Percentiles rank a stretch among this genome's conserved stretches.
Conservation (phyloP, 768 basidiomycete genomes). For the Sporobolomyces pararoseus region DNA sequence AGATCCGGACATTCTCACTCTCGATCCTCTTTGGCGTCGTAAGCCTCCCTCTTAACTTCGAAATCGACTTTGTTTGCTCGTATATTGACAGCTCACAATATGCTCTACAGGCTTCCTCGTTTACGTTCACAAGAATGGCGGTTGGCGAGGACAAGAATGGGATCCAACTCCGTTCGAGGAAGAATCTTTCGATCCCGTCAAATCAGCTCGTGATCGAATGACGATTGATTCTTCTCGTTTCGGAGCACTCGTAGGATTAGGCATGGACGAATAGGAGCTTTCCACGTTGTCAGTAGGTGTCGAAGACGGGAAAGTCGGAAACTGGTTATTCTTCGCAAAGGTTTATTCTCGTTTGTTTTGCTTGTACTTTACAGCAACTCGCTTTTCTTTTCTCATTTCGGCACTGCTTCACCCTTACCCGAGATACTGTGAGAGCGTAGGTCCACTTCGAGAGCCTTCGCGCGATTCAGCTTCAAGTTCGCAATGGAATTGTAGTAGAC, state of each 20-base stretch:
- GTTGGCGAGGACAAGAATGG: conserved; percentile 13
- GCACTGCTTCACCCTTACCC: too few species aligned
- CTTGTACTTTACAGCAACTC: neutral
- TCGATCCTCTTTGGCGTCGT: conserved; percentile 48
- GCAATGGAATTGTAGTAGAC: too few species aligned
- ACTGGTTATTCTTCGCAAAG: too few species aligned
- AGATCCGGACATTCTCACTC: conserved; percentile 44
- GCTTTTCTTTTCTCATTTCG: neutral
- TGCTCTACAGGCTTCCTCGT: conserved; percentile 13
- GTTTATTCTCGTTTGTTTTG: neutral
- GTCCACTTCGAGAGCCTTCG: too few species aligned
- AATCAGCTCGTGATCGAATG: neutral
- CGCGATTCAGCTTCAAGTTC: too few species aligned
- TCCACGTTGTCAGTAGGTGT: too few species aligned
- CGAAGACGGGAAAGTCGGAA: too few species aligned
- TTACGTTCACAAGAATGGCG: conserved; percentile 9
- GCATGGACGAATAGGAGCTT: neutral
- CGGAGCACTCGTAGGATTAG: neutral
- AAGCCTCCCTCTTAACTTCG: neutral
- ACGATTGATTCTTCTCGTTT: neutral
- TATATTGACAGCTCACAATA: too few species aligned
- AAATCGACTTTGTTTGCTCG: too few species aligned
- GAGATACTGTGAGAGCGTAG: too few species aligned
- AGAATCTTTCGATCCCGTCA: neutral
- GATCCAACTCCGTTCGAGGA: neutral